Base-by-base conservation (phyloP, 345 rosid genomes). In the Salix arbutifolia region DNA sequence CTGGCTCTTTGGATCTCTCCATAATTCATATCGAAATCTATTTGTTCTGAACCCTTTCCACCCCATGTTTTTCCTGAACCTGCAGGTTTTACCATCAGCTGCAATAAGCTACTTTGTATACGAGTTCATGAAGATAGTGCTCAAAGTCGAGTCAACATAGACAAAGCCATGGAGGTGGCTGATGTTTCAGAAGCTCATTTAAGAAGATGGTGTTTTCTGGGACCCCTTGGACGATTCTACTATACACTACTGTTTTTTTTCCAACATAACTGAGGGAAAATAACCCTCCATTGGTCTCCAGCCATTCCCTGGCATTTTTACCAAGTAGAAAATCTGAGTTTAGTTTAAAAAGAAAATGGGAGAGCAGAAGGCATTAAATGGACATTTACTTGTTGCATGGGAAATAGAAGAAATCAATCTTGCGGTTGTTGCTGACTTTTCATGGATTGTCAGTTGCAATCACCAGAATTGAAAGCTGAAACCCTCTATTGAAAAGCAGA, bases 1-100 rank as follows among this genome's bases (percentile, higher is more conserved):
- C 17, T 14, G 50, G 50, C 50, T 46, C 17, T 14, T 46, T 46
- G 50, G 50, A 46, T 16, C 50, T 46, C 17, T 13, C 17, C 50
- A 46, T 13, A 46, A 46, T 46, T 46, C 50, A 46, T 13, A 46
- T 46, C 62, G 25, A 23, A 69, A 76, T 76, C 8, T 56, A 37
- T 73, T 6, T 33, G 7, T 66, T 64, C 75, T 13, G 17, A 46
- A 12, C 50, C 50, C 50, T 46, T 3, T 46, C 18, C 50, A 46
- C 14, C 50, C 50, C 50, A 46, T 14, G 50, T 46, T 46, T 46
- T 44, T 44, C 74, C 28, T 71, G 37, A 60, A 46, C 38, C 69
- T 84, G 31, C 92, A 94, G 97, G 98, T 92, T 42, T 84, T 92
- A 76, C 99, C 97, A 56, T 95, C 97, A 0, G 97, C 96, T 78